phyloP scores from a whole-genome alignment of 495 filamentous ascomycete genomes.

The Trypethelium eluteriae region DNA sequence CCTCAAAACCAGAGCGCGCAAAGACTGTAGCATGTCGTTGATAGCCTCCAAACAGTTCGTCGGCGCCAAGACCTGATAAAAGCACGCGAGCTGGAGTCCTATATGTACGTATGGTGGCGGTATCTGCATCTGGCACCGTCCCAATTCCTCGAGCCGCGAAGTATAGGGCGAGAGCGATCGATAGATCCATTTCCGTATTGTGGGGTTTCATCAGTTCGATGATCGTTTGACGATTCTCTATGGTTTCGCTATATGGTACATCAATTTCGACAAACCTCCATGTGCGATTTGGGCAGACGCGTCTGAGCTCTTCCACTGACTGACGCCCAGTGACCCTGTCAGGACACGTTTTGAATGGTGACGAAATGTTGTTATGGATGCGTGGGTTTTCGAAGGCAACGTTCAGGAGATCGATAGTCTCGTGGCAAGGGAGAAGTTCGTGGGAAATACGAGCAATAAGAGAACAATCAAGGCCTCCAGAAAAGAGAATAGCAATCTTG shows the following conservation, averaged over 20 bases:
- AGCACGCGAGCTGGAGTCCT: constrained; percentile 71
- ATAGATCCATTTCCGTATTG: constrained; percentile 97
- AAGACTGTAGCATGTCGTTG: constrained; percentile 75
- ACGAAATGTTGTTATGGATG: constrained; percentile 24
- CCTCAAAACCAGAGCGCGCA: constrained; percentile 53
- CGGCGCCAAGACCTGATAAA: constrained; percentile 86
- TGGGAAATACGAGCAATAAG: constrained; percentile 77
- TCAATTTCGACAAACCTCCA: constrained; percentile 87
- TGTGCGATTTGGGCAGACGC: constrained; percentile 59
- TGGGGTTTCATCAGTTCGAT: constrained; percentile 79
- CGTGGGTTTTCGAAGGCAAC: constrained; percentile 95
- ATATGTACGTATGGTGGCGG: constrained; percentile 39
- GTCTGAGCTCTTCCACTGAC: constrained; percentile 63
- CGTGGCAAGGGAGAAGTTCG: constrained; percentile 58
- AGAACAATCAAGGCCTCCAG: constrained; percentile 89
- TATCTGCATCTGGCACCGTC: constrained; percentile 24
- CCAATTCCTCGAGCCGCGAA: constrained; percentile 82
- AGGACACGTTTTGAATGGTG: constrained; percentile 69
- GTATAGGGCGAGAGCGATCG: constrained; percentile 87
- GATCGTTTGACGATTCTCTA: constrained; percentile 59
- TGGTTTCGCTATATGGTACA: constrained; percentile 68
- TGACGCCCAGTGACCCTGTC: constrained; percentile 79
- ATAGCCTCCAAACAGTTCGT: constrained; percentile 95
- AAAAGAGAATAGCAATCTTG: constrained; percentile 79
- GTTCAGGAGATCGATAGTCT: constrained; percentile 82